A percentile compares a stretch with the other conserved stretches of the same genome.
Evolutionary conservation across 1,284 basidiomycete species (phyloP).

Genomic region (Kalmanozyma brasiliensis): DNA sequence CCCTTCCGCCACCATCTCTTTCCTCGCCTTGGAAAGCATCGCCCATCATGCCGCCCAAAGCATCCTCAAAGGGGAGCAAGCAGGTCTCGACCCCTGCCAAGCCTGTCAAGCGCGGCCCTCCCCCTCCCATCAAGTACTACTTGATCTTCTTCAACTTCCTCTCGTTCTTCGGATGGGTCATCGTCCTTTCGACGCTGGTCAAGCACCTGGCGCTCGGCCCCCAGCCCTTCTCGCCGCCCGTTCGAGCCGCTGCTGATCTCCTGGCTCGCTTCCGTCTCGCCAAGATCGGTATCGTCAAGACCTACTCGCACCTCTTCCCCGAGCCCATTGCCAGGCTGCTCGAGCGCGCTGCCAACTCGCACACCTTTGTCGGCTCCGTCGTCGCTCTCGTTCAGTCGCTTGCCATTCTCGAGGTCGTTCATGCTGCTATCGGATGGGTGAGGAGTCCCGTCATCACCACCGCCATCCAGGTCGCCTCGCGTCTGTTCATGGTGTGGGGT

Average conservation of each 20-base stretch:
- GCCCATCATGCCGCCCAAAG: slow-evolving; percentile 39
- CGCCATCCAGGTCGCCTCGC: slow-evolving; percentile 83
- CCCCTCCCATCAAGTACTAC: slow-evolving; percentile 42
- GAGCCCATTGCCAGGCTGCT: slow-evolving; percentile 43
- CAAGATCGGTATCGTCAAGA: slow-evolving; percentile 43
- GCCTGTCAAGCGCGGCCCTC: slow-evolving; percentile 30
- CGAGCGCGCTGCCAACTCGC: slow-evolving; percentile 48
- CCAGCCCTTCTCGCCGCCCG: slow-evolving; percentile 34
- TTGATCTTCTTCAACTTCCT: slow-evolving; percentile 57
- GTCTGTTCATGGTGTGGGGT: slow-evolving; percentile 87
- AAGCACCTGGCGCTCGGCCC: slow-evolving; percentile 57
- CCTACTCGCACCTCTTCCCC: slow-evolving; percentile 45
- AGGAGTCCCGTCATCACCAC: slow-evolving; percentile 84
- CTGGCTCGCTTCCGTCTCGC: slow-evolving; percentile 50
- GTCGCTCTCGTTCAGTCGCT: slow-evolving; percentile 58
- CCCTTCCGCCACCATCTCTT: background rate
- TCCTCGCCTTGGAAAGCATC: background rate
- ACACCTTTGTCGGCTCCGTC: slow-evolving; percentile 53
- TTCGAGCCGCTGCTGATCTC: slow-evolving; percentile 33
- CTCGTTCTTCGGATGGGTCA: slow-evolving; percentile 61
- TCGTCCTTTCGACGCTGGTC: slow-evolving; percentile 54
- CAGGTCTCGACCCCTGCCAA: slow-evolving; percentile 26
- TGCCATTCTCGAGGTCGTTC: slow-evolving; percentile 70
- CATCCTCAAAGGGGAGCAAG: slow-evolving; percentile 11
- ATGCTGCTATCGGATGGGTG: slow-evolving; percentile 85